These are phyloP conservation scores for Amanita rubescens DNA, from an alignment of 768 basidiomycete genomes.

Conservation along the genomic window DNA sequence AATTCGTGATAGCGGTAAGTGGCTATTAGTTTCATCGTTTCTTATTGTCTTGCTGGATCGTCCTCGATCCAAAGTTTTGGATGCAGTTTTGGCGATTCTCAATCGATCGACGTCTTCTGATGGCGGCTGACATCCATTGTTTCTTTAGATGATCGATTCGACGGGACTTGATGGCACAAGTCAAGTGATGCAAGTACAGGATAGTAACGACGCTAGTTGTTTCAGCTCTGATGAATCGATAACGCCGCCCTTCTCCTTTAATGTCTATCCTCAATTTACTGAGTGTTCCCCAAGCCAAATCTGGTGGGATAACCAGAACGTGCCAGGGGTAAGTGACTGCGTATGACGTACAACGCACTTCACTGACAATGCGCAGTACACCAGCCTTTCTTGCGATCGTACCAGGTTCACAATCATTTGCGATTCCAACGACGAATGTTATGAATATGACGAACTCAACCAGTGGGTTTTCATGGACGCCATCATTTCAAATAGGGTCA, in stretches of 20 bases:
- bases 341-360: not conserved
- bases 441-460: not conserved
- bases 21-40: no score
- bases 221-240: conserved; percentile 37
- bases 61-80: no score
- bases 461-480: conserved; percentile 15
- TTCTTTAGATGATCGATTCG: conserved; percentile 25
- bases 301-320: conserved; percentile 45
- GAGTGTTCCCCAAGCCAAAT: conserved; percentile 58
- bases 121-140: no score
- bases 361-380: conserved; percentile 27
- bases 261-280: conserved; percentile 52
- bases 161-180: conserved; percentile 66
- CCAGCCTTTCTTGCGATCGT: conserved; percentile 63
- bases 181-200: conserved; percentile 45
- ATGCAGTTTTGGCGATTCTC: no score
- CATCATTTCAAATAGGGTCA: not conserved
- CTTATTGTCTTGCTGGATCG: no score
- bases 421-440: conserved; percentile 28
- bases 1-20: no score
- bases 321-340: conserved; percentile 42
- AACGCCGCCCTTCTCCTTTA: conserved; percentile 51
- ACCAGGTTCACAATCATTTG: conserved; percentile 71
- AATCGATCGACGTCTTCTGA: no score
- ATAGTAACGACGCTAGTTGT: conserved; percentile 49